These are phyloP conservation scores for Trichoderma hamatum DNA, from an alignment of 2,329 filamentous ascomycete genomes.

Conservation along the genomic window DNA sequence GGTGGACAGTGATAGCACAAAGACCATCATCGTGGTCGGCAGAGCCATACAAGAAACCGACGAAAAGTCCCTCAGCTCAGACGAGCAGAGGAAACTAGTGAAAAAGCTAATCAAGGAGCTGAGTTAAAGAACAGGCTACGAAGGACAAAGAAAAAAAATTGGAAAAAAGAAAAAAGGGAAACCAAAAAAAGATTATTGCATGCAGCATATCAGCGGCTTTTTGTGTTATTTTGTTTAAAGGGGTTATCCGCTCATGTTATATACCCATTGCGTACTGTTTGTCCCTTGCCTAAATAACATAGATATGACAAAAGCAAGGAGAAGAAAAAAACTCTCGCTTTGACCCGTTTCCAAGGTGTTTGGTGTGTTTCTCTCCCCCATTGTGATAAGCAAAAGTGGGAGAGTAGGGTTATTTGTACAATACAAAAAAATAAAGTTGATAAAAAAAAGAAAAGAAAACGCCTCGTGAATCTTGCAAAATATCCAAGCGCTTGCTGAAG, in stretches of 20 bases:
- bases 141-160: neutral
- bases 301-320: neutral
- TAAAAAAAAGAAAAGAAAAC: conserved; percentile 14
- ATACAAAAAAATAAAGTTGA: conserved; percentile 7
- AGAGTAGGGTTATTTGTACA: neutral
- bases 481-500: conserved; percentile 18
- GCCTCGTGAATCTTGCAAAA: conserved; percentile 5
- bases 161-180: neutral
- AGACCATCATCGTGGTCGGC: conserved; percentile 76
- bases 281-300: neutral
- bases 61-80: conserved; percentile 62
- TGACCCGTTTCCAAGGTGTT: too few relatives aligned
- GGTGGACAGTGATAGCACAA: conserved; percentile 78
- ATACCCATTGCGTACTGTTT: conserved; percentile 22
- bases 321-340: neutral
- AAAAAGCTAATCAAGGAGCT: conserved; percentile 63
- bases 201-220: neutral
- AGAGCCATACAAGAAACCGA: conserved; percentile 79
- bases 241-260: conserved; percentile 2
- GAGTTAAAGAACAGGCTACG: neutral
- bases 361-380: neutral
- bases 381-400: neutral
- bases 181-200: neutral
- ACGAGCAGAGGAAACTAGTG: conserved; percentile 72
- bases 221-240: neutral